Base-by-base conservation (phyloP, 768 basidiomycete species). In the Pulveroboletus sp. region DNA sequence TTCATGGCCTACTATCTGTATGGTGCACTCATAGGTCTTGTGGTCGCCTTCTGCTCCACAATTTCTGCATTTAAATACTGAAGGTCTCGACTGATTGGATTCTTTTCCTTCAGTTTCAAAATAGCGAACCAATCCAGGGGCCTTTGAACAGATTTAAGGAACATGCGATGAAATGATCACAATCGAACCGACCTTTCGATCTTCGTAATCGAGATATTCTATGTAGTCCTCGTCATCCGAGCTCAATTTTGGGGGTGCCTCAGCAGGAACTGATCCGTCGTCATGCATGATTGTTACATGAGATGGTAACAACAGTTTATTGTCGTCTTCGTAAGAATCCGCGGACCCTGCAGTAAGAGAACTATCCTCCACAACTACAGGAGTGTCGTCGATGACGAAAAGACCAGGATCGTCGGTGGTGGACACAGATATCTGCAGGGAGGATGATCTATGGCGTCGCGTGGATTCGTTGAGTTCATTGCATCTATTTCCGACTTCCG, bases 41-140 rank as follows among this genome's bases (percentile, higher is more conserved):
- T 91, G 89, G 39, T 83, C 76, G 7, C 79, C 84, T 59, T 88
- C 85, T 43, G 75, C 83, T 26, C 86, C 86, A 61, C 89, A 92
- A 49, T 81, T 79, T 65, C 86, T 89, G 73, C 89, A 92, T 10
- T 87, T 75, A 40, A 75, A 74, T 48, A 77, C 73, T 32, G 65
- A 74, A 2, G 74, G 65, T 49, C 76, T 76, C 9, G 67, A 59
- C 10, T 72, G 58, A 11, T 27, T 65, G 11, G 71, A 60, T 40
- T 75, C 73, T 35, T 75, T 71, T 18, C 61, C 59, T 47, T 70
- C 61, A 9, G 73, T 69, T 40, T 88, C 78, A 58, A 85, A 92
- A 59, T 90, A 90, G 27, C 89, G 80, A 8, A 75, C 66, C 44
- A 78, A 56, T 5, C 71, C 73, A 17, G 69, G 70, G 43, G 73